phyloP scores from a whole-genome alignment of 1,139 yeast genomes.

The Pneumocystis oryctolagi region DNA sequence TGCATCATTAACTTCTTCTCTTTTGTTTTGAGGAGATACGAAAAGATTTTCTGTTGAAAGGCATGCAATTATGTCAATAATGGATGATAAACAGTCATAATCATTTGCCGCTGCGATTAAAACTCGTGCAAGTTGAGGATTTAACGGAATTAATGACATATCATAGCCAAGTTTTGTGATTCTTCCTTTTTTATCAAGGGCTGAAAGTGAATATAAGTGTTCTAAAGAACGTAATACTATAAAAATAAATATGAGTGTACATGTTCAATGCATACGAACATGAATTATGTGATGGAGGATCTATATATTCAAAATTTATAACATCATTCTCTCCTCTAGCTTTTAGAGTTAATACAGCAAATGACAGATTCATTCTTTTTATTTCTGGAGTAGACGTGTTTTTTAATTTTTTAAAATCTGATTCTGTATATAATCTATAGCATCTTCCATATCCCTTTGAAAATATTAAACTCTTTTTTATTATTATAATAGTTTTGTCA shows the following conservation, averaged over 20 bases:
- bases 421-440: constrained; percentile 66
- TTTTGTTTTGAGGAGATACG: constrained; percentile 59
- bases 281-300: constrained; percentile 71
- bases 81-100: constrained; percentile 33
- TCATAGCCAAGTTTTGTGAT: constrained; percentile 64
- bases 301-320: constrained; percentile 81
- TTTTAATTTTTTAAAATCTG: constrained; percentile 45
- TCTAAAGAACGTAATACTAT: constrained; percentile 52
- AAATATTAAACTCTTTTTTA: background rate
- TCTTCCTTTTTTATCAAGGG: constrained; percentile 59
- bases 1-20: constrained; percentile 60
- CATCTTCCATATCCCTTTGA: constrained; percentile 54
- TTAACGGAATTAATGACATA: constrained; percentile 79
- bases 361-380: constrained; percentile 66
- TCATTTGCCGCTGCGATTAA: constrained; percentile 58
- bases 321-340: constrained; percentile 72
- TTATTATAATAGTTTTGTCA: constrained; percentile 15
- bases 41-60: constrained; percentile 81
- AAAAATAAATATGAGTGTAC: background rate
- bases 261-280: constrained; percentile 13
- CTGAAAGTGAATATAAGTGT: constrained; percentile 63
- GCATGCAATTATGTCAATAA: constrained; percentile 81
- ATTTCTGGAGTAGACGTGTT: constrained; percentile 87
- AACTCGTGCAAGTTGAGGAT: constrained; percentile 68
- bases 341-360: constrained; percentile 72